A percentile compares a stretch with the other conserved stretches of the same genome.
phyloP scores from a whole-genome alignment of 345 rosid genomes.

The Arabis hirsuta region DNA sequence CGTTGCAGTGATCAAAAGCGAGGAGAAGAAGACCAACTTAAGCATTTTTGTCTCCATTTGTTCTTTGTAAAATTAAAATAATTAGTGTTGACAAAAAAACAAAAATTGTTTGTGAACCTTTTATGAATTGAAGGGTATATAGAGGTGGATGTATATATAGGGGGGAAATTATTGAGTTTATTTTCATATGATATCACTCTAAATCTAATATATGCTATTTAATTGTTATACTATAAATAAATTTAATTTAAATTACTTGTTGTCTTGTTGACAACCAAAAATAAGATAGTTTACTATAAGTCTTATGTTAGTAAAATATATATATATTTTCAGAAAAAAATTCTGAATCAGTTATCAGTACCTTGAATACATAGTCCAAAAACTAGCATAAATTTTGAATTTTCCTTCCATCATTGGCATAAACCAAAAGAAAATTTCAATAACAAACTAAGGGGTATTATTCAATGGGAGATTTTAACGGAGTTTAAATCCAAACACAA shows the following conservation, averaged over 20 bases:
- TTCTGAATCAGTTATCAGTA: not conserved
- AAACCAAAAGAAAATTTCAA: not conserved
- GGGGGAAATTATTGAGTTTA: not conserved
- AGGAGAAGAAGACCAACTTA: not conserved
- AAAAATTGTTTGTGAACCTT: not conserved
- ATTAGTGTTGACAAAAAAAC: not conserved
- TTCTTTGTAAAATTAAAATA: not conserved
- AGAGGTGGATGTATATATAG: not conserved
- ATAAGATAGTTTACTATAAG: not conserved
- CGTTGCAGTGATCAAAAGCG: not conserved
- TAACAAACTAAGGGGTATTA: too few species aligned
- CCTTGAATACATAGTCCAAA: not conserved
- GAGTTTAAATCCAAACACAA: too few species aligned
- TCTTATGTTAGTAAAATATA: not conserved
- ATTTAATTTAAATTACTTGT: too few species aligned
- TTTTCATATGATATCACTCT: not conserved
- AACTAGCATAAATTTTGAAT: not conserved
- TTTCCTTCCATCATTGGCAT: slow-evolving; percentile 1
- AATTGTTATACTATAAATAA: too few species aligned
- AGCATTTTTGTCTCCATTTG: slow-evolving; percentile 19
- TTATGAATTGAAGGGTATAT: too few species aligned
- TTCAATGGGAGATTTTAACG: too few species aligned
- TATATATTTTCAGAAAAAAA: not conserved
- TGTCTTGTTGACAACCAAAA: too few species aligned
- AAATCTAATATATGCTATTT: not conserved